phyloP scores from a whole-genome alignment of 495 filamentous ascomycete species.

The Aspergillus saccharolyticus region DNA sequence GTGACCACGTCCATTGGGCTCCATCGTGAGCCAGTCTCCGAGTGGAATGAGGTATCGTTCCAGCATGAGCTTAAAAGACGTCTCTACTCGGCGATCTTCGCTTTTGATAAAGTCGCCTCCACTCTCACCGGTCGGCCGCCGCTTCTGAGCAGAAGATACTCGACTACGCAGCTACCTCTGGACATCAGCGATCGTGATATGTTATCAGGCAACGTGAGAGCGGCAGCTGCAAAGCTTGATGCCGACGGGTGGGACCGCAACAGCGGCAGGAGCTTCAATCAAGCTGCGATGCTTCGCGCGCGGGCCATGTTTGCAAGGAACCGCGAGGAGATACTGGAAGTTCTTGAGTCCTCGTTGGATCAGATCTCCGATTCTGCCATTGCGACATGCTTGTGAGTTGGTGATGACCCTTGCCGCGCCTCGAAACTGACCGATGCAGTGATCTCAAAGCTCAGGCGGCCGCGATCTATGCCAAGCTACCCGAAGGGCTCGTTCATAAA shows the following conservation, averaged over 20 bases:
- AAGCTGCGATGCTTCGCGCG: neutral
- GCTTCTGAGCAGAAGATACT: constrained; percentile 2
- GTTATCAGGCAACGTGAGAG: neutral
- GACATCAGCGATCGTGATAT: constrained; percentile 6
- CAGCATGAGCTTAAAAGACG: constrained; percentile 6
- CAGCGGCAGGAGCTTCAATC: neutral
- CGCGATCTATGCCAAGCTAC: constrained; percentile 7
- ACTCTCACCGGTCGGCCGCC: constrained; percentile 7
- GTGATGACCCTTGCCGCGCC: neutral
- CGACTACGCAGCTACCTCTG: constrained; percentile 3
- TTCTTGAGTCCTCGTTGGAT: neutral
- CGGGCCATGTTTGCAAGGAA: constrained; percentile 7
- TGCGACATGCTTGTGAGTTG: neutral
- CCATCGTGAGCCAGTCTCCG: neutral
- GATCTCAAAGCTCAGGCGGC: constrained; percentile 2
- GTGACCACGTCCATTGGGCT: constrained; percentile 3
- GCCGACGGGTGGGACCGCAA: constrained; percentile 1
- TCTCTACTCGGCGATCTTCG: constrained; percentile 2
- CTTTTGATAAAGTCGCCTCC: constrained; percentile 5
- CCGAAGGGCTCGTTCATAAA: constrained; percentile 1
- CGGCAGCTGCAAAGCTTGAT: neutral
- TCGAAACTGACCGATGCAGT: neutral
- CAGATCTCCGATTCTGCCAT: neutral
- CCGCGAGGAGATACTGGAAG: constrained; percentile 5
- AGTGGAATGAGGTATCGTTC: constrained; percentile 1